A percentile compares a stretch with the other conserved stretches of the same genome.
Evolutionary conservation across 2,329 filamentous ascomycete species (phyloP).

Genomic region (Pseudogymnoascus pannorum): DNA sequence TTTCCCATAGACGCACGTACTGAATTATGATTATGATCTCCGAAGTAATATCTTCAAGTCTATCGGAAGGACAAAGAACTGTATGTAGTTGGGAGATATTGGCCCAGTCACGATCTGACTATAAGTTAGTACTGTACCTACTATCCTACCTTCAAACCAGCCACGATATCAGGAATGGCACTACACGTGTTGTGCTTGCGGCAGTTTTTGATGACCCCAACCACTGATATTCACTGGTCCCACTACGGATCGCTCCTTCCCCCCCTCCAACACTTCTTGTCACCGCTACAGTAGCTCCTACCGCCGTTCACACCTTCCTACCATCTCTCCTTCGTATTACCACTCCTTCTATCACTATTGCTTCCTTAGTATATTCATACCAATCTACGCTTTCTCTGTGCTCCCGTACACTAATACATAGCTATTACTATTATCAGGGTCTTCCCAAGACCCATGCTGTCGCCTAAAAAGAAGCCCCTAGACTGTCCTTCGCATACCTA

Average conservation of each 20-base stretch:
- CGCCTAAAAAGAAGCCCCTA: too few relatives aligned
- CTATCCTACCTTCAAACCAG: neutral
- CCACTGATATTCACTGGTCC: neutral
- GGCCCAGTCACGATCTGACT: neutral
- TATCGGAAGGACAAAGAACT: neutral
- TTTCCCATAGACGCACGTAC: neutral
- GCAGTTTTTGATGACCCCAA: neutral
- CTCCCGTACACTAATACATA: too few relatives aligned
- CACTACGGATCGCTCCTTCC: neutral
- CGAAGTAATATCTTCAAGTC: neutral
- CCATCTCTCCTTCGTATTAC: neutral
- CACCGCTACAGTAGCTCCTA: neutral
- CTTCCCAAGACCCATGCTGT: too few relatives aligned
- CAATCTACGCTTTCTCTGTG: too few relatives aligned
- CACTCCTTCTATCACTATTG: too few relatives aligned
- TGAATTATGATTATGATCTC: neutral
- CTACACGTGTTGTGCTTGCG: neutral
- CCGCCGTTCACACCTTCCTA: neutral
- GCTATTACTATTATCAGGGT: too few relatives aligned
- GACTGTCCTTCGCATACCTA: too few relatives aligned
- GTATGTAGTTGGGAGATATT: neutral
- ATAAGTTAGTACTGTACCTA: neutral
- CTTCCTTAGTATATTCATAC: too few relatives aligned
- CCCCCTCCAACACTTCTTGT: neutral
- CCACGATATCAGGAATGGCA: neutral